Base-by-base conservation (phyloP, 139 green algal species). In the Pseudopediastrum boryanum region DNA sequence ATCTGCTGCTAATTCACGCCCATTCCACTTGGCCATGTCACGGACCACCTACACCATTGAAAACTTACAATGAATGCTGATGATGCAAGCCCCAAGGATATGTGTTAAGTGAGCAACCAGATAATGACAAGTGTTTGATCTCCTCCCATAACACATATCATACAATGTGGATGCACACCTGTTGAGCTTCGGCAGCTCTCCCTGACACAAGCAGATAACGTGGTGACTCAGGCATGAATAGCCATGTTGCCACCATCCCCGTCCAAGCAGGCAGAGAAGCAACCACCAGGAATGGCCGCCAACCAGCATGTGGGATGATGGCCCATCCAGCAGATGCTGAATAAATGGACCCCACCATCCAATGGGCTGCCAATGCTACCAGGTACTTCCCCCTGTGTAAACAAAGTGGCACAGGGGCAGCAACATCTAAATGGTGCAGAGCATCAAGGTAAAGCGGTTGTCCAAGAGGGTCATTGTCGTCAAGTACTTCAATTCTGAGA, bases 321-420 rank as follows among this genome's bases (percentile, higher is more conserved):
- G 78, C 25, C 85, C 83, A 88, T 54, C 85, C 85, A 7, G 77
- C 9, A 12, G 50, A 50, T 27, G 85, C 85, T 21, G 74, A 82
- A 43, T 75, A 85, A 9, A 90, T 71, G 44, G 72, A 85, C n/a
- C 85, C 85, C 13, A 90, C 16, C 85, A 90, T 90, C 85, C 85
- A 90, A 41, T 76, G 77, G 21, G 78, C 76, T 1, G 82, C 85
- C 7, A 88, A 62, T 10, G 62, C 59, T 21, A 77, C 81, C 73
- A 86, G 78, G 54, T 82, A 86, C 72, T 79, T 83, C 54, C 85
- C 85, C 56, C 81, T 82, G 74, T 21, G 48, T 21, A 58, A 58
- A 21, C 48, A 16, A 58, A 58, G n/a, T 9, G n/a, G 6, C 54
- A 29, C 54, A 58, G 48, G 21, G 19, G 21, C 48, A 58, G 48